These are phyloP conservation scores for Phyllostachys edulis DNA, from an alignment of 176 grass and related monocot genomes.

Conservation along the genomic window DNA sequence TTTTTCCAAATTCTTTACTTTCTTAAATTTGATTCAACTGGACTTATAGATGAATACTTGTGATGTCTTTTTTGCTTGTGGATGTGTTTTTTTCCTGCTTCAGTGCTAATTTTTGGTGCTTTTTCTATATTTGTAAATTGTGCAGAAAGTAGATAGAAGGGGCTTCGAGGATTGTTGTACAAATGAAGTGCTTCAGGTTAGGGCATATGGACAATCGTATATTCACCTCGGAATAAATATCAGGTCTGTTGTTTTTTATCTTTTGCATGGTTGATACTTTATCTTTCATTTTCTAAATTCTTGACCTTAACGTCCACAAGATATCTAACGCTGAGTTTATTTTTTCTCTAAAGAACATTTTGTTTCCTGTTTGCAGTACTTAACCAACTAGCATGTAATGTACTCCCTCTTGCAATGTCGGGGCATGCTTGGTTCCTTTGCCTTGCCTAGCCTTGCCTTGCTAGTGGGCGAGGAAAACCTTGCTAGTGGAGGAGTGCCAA, in stretches of 20 bases:
- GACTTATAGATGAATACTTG: conserved; percentile 16
- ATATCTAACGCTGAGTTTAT: not conserved
- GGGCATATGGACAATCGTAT: conserved; percentile 80
- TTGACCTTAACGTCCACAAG: conserved; percentile 8
- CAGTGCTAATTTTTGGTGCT: conserved; percentile 13
- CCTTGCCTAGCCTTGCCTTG: too few species aligned
- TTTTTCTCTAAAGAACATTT: not conserved
- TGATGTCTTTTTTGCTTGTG: conserved; percentile 10
- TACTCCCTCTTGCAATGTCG: not conserved
- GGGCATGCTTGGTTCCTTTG: too few species aligned
- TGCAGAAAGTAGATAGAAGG: conserved; percentile 55
- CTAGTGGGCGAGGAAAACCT: too few species aligned
- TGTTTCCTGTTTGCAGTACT: conserved; percentile 6
- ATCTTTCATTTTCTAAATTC: conserved; percentile 15
- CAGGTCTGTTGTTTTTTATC: conserved; percentile 56
- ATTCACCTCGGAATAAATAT: conserved; percentile 92
- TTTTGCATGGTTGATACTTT: conserved; percentile 24
- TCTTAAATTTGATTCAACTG: conserved; percentile 18
- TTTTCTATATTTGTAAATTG: conserved; percentile 32
- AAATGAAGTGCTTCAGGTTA: conserved; percentile 86
- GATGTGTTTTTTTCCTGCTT: not conserved
- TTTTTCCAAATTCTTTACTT: conserved; percentile 24
- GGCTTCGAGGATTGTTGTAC: conserved; percentile 62
- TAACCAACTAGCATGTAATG: conserved; percentile 10
- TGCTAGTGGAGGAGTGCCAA: too few species aligned